Base-by-base conservation (phyloP, 1,284 basidiomycete species). In the Agroathelia rolfsii region DNA sequence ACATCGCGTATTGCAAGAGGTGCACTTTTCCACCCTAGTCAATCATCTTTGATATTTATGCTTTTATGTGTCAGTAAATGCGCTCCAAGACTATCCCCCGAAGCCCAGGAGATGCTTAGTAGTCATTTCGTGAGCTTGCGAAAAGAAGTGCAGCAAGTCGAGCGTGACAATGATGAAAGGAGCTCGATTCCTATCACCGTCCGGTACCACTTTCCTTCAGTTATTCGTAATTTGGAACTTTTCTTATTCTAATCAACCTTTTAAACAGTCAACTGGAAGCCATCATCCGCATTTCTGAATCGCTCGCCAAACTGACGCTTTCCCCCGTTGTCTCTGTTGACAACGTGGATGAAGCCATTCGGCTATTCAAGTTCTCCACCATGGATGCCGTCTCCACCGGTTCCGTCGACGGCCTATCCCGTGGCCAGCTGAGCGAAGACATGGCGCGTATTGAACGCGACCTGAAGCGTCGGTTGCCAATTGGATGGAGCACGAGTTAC, bases 381-480 rank as follows among this genome's bases (percentile, higher is more conserved):
- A 97, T 98, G 94, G 90, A 98, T 55, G 95, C 95, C 15, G 93
- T 98, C 16, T 87, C 89, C 16, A 90, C 93, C 4, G 88, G 86
- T 27, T 79, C 80, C 22, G 81, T 88, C 5, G 94, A 97, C 46
- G 95, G 95, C 1, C 71, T 98, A 47, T 90, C 89, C 10, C 76
- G 93, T 29, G 81, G 86, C 4, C 89, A 94, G 51, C 62, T 98
- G 17, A 92, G 94, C 53, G 92, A 93, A 41, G 95, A 98, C 62
- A 93, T 97, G 66, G 66, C 71, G 35, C 72, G 76, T 46, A 93
- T 99, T 44, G 95, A 98, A 58, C 80, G 81, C 49, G 95, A 98
- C 54, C 68, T 99, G 35, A 66, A 82, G 39, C 61, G 90, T 42
- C 64, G 95, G 27, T 61, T 98, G 41, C 94, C 95, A 1, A 85